phyloP scores from a whole-genome alignment of 345 rosid genomes.

The Citrus reticulata region DNA sequence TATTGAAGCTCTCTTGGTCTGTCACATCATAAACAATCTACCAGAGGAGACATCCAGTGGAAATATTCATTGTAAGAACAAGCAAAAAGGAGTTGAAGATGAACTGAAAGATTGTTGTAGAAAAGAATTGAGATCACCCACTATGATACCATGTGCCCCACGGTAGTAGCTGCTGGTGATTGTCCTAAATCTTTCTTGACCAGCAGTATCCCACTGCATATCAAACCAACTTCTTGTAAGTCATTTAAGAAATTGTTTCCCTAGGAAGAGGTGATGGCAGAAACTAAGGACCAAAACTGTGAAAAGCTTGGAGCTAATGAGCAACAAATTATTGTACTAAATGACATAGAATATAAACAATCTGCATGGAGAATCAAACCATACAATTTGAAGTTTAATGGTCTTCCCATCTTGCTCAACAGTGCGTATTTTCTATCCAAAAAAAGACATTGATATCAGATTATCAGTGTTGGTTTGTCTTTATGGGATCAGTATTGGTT shows the following conservation, averaged over 20 bases:
- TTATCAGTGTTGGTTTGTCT: not conserved
- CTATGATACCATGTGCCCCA: conserved; percentile 96
- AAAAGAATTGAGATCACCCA: conserved; percentile 25
- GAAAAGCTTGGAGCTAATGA: not conserved
- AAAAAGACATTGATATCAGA: conserved; percentile 5
- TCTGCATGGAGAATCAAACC: not conserved
- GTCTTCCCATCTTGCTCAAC: conserved; percentile 94
- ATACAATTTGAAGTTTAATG: conserved; percentile 68
- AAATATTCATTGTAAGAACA: not conserved
- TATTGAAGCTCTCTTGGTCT: conserved; percentile 79
- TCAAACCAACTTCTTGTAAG: conserved; percentile 4
- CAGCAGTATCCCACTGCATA: conserved; percentile 96
- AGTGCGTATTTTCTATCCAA: conserved; percentile 78
- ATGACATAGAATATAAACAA: not conserved
- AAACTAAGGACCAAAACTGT: not conserved
- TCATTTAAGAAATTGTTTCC: not conserved
- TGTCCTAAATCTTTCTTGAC: conserved; percentile 94
- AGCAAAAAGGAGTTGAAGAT: too few relatives aligned
- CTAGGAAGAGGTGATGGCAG: not conserved
- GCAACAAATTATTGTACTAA: not conserved
- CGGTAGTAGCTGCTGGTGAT: conserved; percentile 97
- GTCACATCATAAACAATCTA: conserved; percentile 84
- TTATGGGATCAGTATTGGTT: not conserved
- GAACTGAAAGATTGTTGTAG: not conserved
- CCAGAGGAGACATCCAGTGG: conserved; percentile 9